Evolutionary conservation across 306 rosid species (phyloP).

Genomic region (Gastrolobium bilobum): DNA sequence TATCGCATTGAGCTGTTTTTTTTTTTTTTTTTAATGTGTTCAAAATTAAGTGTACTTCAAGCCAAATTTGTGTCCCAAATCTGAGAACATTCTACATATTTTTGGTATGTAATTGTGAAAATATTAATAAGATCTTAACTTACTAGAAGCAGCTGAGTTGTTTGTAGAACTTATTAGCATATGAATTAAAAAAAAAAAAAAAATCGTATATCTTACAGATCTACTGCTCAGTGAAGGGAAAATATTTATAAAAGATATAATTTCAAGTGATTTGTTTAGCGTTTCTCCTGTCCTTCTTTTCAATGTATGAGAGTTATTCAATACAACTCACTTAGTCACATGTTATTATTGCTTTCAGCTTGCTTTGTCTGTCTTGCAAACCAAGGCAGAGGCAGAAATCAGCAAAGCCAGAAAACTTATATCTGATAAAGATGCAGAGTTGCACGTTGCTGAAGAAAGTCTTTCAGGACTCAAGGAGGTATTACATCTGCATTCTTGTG

Average conservation of each 20-base stretch:
- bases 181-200: background rate
- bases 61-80: slow-evolving; percentile 32
- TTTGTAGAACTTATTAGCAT: slow-evolving; percentile 11
- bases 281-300: background rate
- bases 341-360: slow-evolving; percentile 63
- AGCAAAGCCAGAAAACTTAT: slow-evolving; percentile 73
- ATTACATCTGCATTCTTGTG: slow-evolving; percentile 48
- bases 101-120: background rate
- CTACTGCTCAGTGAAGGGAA: slow-evolving; percentile 12
- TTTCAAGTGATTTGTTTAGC: background rate
- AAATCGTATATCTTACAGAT: background rate
- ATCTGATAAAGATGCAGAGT: slow-evolving; percentile 80
- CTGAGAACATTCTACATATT: background rate
- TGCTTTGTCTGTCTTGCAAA: slow-evolving; percentile 80
- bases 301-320: slow-evolving; percentile 23
- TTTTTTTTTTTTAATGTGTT: slow-evolving; percentile 18
- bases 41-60: background rate
- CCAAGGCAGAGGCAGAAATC: slow-evolving; percentile 81
- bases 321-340: slow-evolving; percentile 41
- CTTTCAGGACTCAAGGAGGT: slow-evolving; percentile 94
- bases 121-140: slow-evolving; percentile 26
- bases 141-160: slow-evolving; percentile 13
- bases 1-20: background rate
- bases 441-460: slow-evolving; percentile 79
- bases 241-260: background rate